Percentiles rank a stretch among this genome's conserved stretches.
These are phyloP conservation scores for Datisca glomerata DNA, from an alignment of 306 rosid genomes.

Conservation along the genomic window DNA sequence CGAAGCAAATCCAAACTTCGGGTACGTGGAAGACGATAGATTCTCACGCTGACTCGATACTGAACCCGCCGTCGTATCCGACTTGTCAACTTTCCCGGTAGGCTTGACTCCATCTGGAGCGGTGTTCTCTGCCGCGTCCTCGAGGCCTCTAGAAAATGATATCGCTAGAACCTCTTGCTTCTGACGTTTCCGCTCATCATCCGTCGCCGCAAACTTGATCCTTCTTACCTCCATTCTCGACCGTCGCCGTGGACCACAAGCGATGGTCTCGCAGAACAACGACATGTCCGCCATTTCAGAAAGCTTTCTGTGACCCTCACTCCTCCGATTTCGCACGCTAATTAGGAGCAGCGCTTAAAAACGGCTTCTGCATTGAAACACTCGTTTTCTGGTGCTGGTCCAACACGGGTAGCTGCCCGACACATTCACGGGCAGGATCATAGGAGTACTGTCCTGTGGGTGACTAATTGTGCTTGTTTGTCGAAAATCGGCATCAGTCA, in stretches of 20 bases:
- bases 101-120: slow-evolving; percentile 10
- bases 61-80: neutral
- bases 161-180: slow-evolving; percentile 5
- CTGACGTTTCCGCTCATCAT: slow-evolving; percentile 14
- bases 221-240: slow-evolving; percentile 34
- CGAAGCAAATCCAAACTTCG: slow-evolving; percentile 32
- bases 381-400: neutral
- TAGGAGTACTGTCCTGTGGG: no score
- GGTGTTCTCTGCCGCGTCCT: slow-evolving; percentile 9
- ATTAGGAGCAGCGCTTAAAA: neutral
- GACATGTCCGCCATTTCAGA: slow-evolving; percentile 29
- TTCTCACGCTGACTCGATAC: neutral
- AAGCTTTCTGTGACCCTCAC: neutral
- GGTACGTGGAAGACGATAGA: slow-evolving; percentile 2
- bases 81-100: neutral
- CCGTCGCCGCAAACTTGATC: slow-evolving; percentile 15
- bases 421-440: slow-evolving; percentile 1
- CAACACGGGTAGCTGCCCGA: slow-evolving; percentile 7
- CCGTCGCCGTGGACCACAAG: slow-evolving; percentile 7
- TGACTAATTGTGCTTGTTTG: no score
- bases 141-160: slow-evolving; percentile 12
- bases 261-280: neutral
- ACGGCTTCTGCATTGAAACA: neutral
- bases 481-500: no score
- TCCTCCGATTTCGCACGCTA: no score